Base-by-base conservation (phyloP, 768 basidiomycete species). In the Panellus pusillus region DNA sequence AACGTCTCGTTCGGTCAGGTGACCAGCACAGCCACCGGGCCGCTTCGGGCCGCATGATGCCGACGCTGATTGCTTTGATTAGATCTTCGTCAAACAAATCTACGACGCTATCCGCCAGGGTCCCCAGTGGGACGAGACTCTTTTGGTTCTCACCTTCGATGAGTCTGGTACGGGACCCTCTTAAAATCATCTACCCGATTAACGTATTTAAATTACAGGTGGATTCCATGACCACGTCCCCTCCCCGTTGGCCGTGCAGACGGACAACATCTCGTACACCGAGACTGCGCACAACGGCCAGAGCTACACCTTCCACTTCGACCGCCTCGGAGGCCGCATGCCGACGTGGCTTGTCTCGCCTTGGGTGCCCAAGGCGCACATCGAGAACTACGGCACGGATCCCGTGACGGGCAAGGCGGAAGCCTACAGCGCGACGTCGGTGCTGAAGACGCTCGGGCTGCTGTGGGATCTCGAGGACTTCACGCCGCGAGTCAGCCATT, bases 141-240 rank as follows among this genome's bases (percentile, higher is more conserved):
- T 71, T 37, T 58, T 70, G 49, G 24, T 71, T 50, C n/a, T 71
- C 57, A 68, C 66, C 41, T 70, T 64, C 57, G 70, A 70, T 44
- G 69, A 70, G 49, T 58, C 58, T 44, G 69, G 24, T 24, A 24
- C 24, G 24, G 6, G 24, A 24, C 2, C 6, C 2, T 24, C 24
- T 3, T 24, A 6, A 24, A 24, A 24, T 24, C 24, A 24, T 24
- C 2, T 6, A 24, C 24, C 24, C 24, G 6, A 24, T 24, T 6
- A 6, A 24, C 24, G 6, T 24, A 24, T 24, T 24, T 24, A n/a
- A n/a, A n/a, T n/a, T n/a, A 6, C 24, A 24, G 24, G 69, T 35
- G 70, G 70, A 3, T 71, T 69, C 61, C 61, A 58, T 41, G 70
- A 71, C 52, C 70, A 70, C 61, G 70, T 71, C 41, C 57, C 68